Base-by-base conservation (phyloP, 139 green algal genomes). In the Ettlia oleoabundans region DNA sequence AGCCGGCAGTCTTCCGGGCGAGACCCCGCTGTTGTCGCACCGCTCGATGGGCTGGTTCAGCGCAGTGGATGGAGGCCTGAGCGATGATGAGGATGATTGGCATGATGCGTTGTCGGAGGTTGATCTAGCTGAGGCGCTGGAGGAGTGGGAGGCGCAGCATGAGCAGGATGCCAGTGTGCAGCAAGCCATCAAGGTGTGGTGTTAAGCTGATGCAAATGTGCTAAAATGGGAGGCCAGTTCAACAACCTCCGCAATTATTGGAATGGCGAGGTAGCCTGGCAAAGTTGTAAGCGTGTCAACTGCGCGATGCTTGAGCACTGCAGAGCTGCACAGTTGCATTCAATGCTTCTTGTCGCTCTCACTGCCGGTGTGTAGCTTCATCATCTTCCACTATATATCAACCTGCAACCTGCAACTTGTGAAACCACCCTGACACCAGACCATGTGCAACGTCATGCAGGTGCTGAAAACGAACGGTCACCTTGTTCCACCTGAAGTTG, bases 141-240 rank as follows among this genome's bases (percentile, higher is more conserved):
- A 71, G 75, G 38, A 58, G 55, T 81, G 75, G 75, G 75, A 81
- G 58, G 40, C 55, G 38, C 38, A 71, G 75, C 75, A 62, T 38
- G 38, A 71, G 0, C 41, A 26, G 40, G 58, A 72, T 40, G 28
- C 15, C 15, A 18, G 38, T 18, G 58, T 81, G 5, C 55, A 81
- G 55, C 22, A 38, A 19, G 75, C 75, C 4, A 81, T 81, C 5
- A 28, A 81, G 58, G 75, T 68, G 35, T 19, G 30, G 13, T n/a
- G n/a, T n/a, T n/a, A n/a, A n/a, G n/a, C 15, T 58, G 47, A 58
- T 58, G 47, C 47, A 58, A n/a, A n/a, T n/a, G n/a, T n/a, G n/a
- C n/a, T n/a, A n/a, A n/a, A n/a, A n/a, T n/a, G n/a, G n/a, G n/a
- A n/a, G n/a, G 47, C 47, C 47, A 24, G 47, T 10, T 15, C 47